Conservation (phyloP, 441 rosid genomes). For the Croton laevigatus region DNA sequence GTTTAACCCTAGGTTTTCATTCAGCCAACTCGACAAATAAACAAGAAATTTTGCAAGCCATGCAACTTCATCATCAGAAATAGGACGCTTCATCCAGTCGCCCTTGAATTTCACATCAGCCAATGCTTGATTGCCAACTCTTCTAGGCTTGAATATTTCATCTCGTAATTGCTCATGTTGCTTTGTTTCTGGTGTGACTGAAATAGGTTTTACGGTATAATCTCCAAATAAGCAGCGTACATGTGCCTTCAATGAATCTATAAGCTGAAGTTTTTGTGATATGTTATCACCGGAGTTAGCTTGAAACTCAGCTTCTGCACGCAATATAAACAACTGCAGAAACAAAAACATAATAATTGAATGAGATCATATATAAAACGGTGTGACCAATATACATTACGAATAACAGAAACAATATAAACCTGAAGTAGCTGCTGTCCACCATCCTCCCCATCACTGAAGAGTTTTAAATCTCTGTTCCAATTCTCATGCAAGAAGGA, state of each 20-base stretch:
- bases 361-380: background rate
- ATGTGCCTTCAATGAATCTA: slow-evolving; percentile 56
- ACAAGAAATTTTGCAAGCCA: slow-evolving; percentile 76
- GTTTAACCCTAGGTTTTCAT: slow-evolving; percentile 61
- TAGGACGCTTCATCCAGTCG: slow-evolving; percentile 86
- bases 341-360: slow-evolving; percentile 17
- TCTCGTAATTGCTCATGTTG: slow-evolving; percentile 44
- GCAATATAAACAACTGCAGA: slow-evolving; percentile 73
- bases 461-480: slow-evolving; percentile 80
- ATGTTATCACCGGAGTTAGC: slow-evolving; percentile 46
- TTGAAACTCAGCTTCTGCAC: slow-evolving; percentile 83
- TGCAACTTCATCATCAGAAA: slow-evolving; percentile 70
- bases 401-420: slow-evolving; percentile 10
- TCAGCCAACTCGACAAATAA: slow-evolving; percentile 57
- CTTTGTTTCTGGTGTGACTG: slow-evolving; percentile 38
- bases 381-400: background rate
- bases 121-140: slow-evolving; percentile 43
- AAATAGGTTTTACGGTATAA: slow-evolving; percentile 41
- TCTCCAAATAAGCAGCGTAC: slow-evolving; percentile 60
- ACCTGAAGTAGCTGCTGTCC: slow-evolving; percentile 93
- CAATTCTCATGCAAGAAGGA: slow-evolving; percentile 86
- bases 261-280: slow-evolving; percentile 36
- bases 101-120: slow-evolving; percentile 55
- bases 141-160: slow-evolving; percentile 75
- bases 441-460: slow-evolving; percentile 73